These are phyloP conservation scores for Sphagnurus paluster DNA, from an alignment of 1,284 basidiomycete genomes.

Conservation along the genomic window DNA sequence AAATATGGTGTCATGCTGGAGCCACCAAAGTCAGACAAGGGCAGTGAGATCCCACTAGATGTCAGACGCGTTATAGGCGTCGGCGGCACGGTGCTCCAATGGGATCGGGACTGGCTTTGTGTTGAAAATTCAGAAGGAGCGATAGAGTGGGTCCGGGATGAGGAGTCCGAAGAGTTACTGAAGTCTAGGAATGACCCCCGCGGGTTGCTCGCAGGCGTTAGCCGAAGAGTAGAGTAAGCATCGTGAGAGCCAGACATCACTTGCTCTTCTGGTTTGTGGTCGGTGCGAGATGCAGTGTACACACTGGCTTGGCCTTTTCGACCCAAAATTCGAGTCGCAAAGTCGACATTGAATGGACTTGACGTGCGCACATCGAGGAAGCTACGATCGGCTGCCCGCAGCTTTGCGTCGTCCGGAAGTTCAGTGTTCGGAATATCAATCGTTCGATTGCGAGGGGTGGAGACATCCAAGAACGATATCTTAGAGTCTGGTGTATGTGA, in stretches of 20 bases:
- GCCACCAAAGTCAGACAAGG: conserved; percentile 27
- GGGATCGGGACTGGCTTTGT: conserved; percentile 23
- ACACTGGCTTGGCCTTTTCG: conserved; percentile 3
- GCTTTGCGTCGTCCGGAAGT: conserved; percentile 12
- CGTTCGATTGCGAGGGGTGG: conserved; percentile 11
- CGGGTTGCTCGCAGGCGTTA: conserved; percentile 25
- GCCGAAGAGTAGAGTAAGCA: conserved; percentile 23
- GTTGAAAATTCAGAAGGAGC: conserved; percentile 16
- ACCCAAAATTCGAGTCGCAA: conserved; percentile 24
- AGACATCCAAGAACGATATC: conserved; percentile 16
- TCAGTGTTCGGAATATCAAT: conserved; percentile 6
- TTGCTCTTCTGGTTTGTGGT: not conserved
- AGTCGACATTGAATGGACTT: conserved; percentile 48
- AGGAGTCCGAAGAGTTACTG: conserved; percentile 45
- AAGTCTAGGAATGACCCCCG: conserved; percentile 61
- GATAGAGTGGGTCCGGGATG: conserved; percentile 37
- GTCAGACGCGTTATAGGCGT: conserved; percentile 9
- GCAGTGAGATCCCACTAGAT: conserved; percentile 11
- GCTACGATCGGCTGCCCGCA: conserved; percentile 10
- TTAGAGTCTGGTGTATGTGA: conserved; percentile 9
- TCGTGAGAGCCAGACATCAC: conserved; percentile 4
- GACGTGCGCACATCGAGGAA: conserved; percentile 36
- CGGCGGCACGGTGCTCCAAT: conserved; percentile 34
- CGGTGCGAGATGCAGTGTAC: not conserved
- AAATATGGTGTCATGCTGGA: conserved; percentile 32